Evolutionary conservation across 2,329 filamentous ascomycete species (phyloP), one percentile per base, ranked within the genome.

Genomic region (Ambrosiella xylebori): DNA sequence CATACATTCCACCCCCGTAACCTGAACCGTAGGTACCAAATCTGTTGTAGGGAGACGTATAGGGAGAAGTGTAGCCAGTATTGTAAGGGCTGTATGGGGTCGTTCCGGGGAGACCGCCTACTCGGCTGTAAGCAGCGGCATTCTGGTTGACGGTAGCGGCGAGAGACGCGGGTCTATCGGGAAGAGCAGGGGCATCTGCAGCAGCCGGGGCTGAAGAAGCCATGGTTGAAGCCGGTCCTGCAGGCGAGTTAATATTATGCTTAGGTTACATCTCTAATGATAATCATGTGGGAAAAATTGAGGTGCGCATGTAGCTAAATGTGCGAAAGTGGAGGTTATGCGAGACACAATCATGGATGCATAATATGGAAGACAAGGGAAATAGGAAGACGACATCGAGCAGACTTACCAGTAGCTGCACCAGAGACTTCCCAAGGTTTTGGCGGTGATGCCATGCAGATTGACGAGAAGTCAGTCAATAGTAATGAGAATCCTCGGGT

Each of bases 381-480:
- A 61, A 52, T 60, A 45, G 41, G 47, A 56, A 54, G 50, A 62
- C 45, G 50, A 39, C 17, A 7, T 56, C 11, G 52, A 53, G 12
- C 11, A 15, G 27, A 55, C 57, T 7, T 41, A 60, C 49, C 55
- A 57, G 52, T 59, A 55, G 59, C 52, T 62, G 80, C 79, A 71
- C 84, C 85, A 63, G 84, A 79, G 70, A 85, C 81, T 74, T 98
- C 93, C 93, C 93, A 98, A 52, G 93, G 93, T 73, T 98, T 98
- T 58, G 93, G 93, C 68, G 93, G 93, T 70, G 91, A 96, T 63
- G 79, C 79, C 77, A 82, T 82, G 54, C 17, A 53, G 49, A 36
- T 51, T n/a, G 17, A 27, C n/a, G 37, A 45, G 50, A 37, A 35
- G 8, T 19, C 12, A 12, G 55, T 12, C 13, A 41, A 38, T 41